phyloP scores from a whole-genome alignment of 306 rosid genomes.

The Cicer yamashitae region DNA sequence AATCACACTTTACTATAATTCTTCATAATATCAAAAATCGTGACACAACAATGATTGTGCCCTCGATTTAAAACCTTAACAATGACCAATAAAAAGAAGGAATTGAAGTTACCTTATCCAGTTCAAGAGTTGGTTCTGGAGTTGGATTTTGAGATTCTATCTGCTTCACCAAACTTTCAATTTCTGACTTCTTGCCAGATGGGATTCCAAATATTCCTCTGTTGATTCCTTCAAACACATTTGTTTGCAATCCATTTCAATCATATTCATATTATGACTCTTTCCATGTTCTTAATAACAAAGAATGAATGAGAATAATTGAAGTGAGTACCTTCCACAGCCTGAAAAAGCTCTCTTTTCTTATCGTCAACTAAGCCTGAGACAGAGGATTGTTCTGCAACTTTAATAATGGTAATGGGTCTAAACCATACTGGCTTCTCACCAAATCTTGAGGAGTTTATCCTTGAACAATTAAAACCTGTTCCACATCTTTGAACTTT shows the following conservation, averaged over 20 bases:
- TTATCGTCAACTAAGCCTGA: slow-evolving; percentile 57
- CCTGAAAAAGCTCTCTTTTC: slow-evolving; percentile 61
- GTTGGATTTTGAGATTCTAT: slow-evolving; percentile 79
- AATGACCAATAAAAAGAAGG: background rate
- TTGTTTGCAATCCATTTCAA: slow-evolving; percentile 41
- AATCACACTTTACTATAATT: background rate
- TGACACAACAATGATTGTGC: background rate
- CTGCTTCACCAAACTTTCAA: slow-evolving; percentile 69
- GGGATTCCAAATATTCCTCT: slow-evolving; percentile 86
- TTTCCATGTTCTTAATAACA: background rate
- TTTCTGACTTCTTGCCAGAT: slow-evolving; percentile 71
- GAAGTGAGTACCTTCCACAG: slow-evolving; percentile 61
- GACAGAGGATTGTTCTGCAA: slow-evolving; percentile 55
- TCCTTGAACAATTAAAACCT: slow-evolving; percentile 38
- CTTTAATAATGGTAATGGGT: slow-evolving; percentile 51
- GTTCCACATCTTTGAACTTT: slow-evolving; percentile 46
- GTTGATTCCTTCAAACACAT: slow-evolving; percentile 60
- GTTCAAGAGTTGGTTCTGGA: slow-evolving; percentile 64
- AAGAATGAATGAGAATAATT: slow-evolving; percentile 1
- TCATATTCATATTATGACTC: background rate
- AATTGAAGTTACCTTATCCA: slow-evolving; percentile 62
- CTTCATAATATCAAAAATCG: background rate
- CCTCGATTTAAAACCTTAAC: background rate
- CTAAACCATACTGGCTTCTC: slow-evolving; percentile 55
- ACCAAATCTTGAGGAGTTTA: slow-evolving; percentile 49